These are phyloP conservation scores for Yarrowia bubula DNA, from an alignment of 805 yeast species.

Conservation along the genomic window DNA sequence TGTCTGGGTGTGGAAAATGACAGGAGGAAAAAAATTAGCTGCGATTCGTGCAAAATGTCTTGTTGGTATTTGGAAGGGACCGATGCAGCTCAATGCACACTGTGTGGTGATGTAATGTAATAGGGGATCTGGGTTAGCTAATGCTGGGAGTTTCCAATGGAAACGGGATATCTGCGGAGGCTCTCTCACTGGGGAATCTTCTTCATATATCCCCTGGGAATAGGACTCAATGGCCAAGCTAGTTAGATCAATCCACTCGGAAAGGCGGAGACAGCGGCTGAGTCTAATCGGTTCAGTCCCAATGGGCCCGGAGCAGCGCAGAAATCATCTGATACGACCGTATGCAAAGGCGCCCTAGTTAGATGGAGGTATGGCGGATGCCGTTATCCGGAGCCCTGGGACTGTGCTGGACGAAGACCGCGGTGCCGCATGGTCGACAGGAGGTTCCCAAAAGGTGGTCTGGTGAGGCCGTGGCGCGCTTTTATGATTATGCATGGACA, in stretches of 20 bases:
- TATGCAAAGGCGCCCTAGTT: too few relatives aligned
- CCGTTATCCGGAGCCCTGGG: neutral
- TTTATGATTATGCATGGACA: constrained; percentile 1
- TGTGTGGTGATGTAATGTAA: constrained; percentile 7
- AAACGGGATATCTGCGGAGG: neutral
- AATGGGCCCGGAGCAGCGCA: too few relatives aligned
- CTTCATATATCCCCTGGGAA: too few relatives aligned
- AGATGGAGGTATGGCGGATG: neutral
- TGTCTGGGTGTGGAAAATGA: neutral
- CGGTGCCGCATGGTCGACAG: neutral
- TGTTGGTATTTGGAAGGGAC: constrained; percentile 16
- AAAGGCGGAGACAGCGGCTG: too few relatives aligned
- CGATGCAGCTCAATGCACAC: constrained; percentile 6
- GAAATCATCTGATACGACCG: too few relatives aligned
- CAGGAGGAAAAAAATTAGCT: neutral
- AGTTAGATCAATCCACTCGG: too few relatives aligned
- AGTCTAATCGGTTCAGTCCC: too few relatives aligned
- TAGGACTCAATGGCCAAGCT: too few relatives aligned
- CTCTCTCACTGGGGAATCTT: neutral
- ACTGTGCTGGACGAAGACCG: too few relatives aligned
- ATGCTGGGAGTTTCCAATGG: neutral
- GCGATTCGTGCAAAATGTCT: neutral
- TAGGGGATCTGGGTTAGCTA: constrained; percentile 3
- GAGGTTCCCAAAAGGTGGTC: neutral
- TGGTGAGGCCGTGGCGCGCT: neutral